A percentile compares a stretch with the other conserved stretches of the same genome.
Conservation (phyloP, 371 early-diverging fungal species). For the Mortierella sp. region DNA sequence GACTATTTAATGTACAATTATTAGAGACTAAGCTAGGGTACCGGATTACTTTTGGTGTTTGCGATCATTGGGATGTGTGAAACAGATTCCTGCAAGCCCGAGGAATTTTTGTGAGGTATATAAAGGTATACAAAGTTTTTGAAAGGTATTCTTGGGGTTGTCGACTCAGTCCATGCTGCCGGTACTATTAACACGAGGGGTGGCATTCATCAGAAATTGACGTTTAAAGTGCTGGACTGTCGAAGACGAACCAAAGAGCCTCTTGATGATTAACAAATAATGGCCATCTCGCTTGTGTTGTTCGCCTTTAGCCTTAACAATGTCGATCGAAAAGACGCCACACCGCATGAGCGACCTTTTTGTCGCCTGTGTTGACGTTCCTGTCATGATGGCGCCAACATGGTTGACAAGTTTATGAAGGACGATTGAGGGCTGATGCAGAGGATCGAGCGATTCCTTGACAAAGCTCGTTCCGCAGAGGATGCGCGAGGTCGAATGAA, state of each 20-base stretch:
- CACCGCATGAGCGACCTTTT: constrained; percentile 13
- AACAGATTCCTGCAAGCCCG: no score
- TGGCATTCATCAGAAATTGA: constrained; percentile 23
- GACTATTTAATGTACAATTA: no score
- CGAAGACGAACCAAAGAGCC: constrained; percentile 40
- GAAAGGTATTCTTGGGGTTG: no score
- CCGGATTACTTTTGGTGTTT: no score
- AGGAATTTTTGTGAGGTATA: no score
- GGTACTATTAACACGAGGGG: not conserved
- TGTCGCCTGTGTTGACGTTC: not conserved
- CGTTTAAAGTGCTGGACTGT: constrained; percentile 39
- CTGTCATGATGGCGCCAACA: constrained; percentile 36
- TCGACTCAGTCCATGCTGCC: no score
- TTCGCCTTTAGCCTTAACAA: constrained; percentile 21
- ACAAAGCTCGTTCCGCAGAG: constrained; percentile 37
- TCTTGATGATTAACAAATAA: constrained; percentile 31
- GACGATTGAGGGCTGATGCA: constrained; percentile 1
- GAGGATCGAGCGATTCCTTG: constrained; percentile 10
- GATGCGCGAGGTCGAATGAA: constrained; percentile 47
- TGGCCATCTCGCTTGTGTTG: constrained; percentile 10
- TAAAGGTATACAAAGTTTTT: no score
- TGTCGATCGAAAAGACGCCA: constrained; percentile 52
- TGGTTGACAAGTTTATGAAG: constrained; percentile 34
- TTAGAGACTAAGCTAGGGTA: no score
- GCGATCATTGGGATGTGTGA: no score